Conservation (phyloP, 768 basidiomycete genomes). For the Suillus fuscotomentosus region DNA sequence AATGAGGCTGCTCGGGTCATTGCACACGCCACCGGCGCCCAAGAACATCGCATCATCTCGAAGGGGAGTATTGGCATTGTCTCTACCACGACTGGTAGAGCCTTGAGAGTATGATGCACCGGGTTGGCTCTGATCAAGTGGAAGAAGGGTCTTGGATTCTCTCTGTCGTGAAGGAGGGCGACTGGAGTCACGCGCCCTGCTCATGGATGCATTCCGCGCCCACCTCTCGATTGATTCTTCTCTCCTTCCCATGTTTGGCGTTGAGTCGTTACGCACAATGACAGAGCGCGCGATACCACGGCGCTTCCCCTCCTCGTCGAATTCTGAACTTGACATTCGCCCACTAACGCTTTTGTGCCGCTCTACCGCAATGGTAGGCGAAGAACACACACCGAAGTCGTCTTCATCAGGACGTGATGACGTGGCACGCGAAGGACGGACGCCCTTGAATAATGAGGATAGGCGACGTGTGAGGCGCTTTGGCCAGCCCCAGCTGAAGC, state of each 20-base stretch:
- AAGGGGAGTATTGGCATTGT: constrained; percentile 19
- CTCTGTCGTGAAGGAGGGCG: constrained; percentile 23
- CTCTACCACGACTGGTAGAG: constrained; percentile 24
- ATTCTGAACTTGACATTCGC: constrained; percentile 14
- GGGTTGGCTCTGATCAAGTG: constrained; percentile 19
- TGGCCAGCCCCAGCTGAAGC: constrained; percentile 60
- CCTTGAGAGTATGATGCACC: constrained; percentile 24
- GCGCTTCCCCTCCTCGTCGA: constrained; percentile 28
- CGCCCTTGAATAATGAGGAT: constrained; percentile 48
- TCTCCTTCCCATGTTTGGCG: constrained; percentile 22
- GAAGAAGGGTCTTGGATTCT: constrained; percentile 10
- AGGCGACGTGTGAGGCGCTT: constrained; percentile 43
- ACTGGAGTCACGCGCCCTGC: constrained; percentile 14
- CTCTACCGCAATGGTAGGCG: constrained; percentile 22
- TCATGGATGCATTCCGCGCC: constrained; percentile 26
- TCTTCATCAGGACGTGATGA: constrained; percentile 16
- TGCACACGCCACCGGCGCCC: constrained; percentile 46
- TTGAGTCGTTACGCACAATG: constrained; percentile 19
- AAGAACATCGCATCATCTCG: constrained; percentile 51
- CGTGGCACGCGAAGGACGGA: constrained; percentile 28
- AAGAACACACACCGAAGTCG: constrained; percentile 30
- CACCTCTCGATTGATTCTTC: constrained; percentile 34
- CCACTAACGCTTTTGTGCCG: constrained; percentile 26
- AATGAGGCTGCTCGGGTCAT: constrained; percentile 29
- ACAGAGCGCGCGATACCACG: constrained; percentile 20